Conservation (phyloP, 2,329 filamentous ascomycete genomes). For the Fusarium decemcellulare region DNA sequence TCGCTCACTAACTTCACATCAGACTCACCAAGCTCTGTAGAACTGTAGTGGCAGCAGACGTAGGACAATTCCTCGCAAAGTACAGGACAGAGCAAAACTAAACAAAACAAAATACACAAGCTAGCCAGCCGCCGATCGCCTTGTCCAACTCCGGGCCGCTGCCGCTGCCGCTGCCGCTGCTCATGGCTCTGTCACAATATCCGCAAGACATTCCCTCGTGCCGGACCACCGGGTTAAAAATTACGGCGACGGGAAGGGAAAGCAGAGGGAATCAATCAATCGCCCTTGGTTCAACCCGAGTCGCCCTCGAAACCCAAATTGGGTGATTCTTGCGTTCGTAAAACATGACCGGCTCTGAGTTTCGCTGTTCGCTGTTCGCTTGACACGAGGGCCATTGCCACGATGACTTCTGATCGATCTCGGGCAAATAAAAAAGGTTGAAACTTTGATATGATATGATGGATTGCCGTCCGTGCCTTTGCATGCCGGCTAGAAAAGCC, state of each 20-base stretch:
- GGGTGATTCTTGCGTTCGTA: constrained; percentile 45
- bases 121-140: constrained; percentile 23
- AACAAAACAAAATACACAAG: neutral
- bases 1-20: no score
- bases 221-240: constrained; percentile 24
- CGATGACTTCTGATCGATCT: neutral
- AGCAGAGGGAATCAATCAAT: no score
- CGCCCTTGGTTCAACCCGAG: constrained; percentile 8
- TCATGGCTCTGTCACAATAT: constrained; percentile 33
- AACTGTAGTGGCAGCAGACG: neutral
- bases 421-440: neutral
- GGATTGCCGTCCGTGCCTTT: constrained; percentile 12
- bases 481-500: constrained; percentile 14
- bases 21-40: no score
- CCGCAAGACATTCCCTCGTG: constrained; percentile 44
- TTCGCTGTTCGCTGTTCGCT: no score
- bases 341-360: neutral
- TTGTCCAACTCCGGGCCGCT: constrained; percentile 35
- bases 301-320: constrained; percentile 39
- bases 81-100: constrained; percentile 9
- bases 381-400: no score
- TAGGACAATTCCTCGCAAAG: constrained; percentile 18
- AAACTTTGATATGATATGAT: constrained; percentile 4
- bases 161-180: constrained; percentile 25
- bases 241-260: constrained; percentile 2